Conservation (phyloP, 495 filamentous ascomycete species). For the Talaromyces adpressus region DNA sequence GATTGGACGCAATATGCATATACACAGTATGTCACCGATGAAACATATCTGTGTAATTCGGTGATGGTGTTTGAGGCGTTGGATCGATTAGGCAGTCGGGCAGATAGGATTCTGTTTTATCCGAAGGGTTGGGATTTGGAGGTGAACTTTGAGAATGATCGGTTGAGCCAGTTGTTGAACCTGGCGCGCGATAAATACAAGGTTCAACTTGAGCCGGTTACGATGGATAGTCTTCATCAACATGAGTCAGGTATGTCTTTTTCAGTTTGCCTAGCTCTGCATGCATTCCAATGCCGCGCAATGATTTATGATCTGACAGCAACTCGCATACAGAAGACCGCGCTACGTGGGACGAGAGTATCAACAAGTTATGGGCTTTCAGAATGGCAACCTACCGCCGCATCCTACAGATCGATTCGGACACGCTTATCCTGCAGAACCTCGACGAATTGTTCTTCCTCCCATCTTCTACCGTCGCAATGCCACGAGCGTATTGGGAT, state of each 20-base stretch:
- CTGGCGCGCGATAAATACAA: slow-evolving; percentile 55
- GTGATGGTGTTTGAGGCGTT: slow-evolving; percentile 68
- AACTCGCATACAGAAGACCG: slow-evolving; percentile 10
- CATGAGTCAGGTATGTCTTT: slow-evolving; percentile 29
- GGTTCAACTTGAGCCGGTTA: slow-evolving; percentile 53
- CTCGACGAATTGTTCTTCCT: slow-evolving; percentile 73
- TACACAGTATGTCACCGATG: slow-evolving; percentile 62
- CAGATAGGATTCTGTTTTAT: slow-evolving; percentile 62
- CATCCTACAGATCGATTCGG: slow-evolving; percentile 63
- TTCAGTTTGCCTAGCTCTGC: too few species aligned
- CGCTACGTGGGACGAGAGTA: slow-evolving; percentile 52
- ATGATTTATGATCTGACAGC: not conserved
- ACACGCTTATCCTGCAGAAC: slow-evolving; percentile 52
- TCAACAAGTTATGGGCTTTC: slow-evolving; percentile 66
- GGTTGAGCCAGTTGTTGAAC: slow-evolving; percentile 48
- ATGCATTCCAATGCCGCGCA: not conserved
- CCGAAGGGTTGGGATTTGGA: slow-evolving; percentile 47
- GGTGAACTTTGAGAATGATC: slow-evolving; percentile 27
- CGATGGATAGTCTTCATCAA: slow-evolving; percentile 42
- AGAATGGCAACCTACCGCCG: slow-evolving; percentile 62
- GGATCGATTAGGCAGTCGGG: slow-evolving; percentile 51
- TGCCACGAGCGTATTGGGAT: slow-evolving; percentile 69
- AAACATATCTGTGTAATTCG: slow-evolving; percentile 65
- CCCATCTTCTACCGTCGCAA: slow-evolving; percentile 51
- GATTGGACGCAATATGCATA: slow-evolving; percentile 64